Base-by-base conservation (phyloP, 2,329 filamentous ascomycete species). In the Arthrinium puccinioides region DNA sequence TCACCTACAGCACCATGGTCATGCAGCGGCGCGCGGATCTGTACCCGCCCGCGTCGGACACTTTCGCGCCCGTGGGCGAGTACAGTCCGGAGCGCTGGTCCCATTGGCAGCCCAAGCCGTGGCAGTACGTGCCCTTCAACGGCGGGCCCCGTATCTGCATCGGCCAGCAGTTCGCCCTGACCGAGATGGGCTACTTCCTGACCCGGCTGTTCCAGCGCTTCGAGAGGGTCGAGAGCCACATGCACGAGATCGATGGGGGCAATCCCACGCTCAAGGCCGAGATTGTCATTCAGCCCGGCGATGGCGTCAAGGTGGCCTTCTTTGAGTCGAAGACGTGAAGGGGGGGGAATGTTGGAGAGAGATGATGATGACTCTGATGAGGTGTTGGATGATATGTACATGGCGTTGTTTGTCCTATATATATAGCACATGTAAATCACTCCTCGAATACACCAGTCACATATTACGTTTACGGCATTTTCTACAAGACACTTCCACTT, bases 161-260 rank as follows among this genome's bases (percentile, higher is more conserved):
- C 41, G 83, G 84, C 2, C 83, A 90, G 67, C 83, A 90, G 58
- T 90, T 88, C 56, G 86, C 85, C 11, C 61, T 89, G 32, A 87
- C 83, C 0, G 83, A 89, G 66, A 84, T 84, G 66, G 66, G 66
- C 21, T 89, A 89, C 54, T 79, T 83, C 9, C 69, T 87, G 42
- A 79, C 81, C 20, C 67, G 85, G 30, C 52, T 90, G 46, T 75
- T 89, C 53, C 86, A 90, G 64, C 69, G 72, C 18, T 92, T 83
- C 53, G 76, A 79, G 38, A 61, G 68, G 9, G 65, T 87, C 7
- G 73, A 78, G 50, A 74, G 64, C 50, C 62, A 69, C 47, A 79
- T 79, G 75, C 45, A 55, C 7, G 56, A 60, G n/a, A 49, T 77
- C 25, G 74, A 79, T 48, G 67, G 67, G 11, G 76, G 73, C 1